Conservation (phyloP, 257 asterid genomes). For the Datura wrightii region DNA sequence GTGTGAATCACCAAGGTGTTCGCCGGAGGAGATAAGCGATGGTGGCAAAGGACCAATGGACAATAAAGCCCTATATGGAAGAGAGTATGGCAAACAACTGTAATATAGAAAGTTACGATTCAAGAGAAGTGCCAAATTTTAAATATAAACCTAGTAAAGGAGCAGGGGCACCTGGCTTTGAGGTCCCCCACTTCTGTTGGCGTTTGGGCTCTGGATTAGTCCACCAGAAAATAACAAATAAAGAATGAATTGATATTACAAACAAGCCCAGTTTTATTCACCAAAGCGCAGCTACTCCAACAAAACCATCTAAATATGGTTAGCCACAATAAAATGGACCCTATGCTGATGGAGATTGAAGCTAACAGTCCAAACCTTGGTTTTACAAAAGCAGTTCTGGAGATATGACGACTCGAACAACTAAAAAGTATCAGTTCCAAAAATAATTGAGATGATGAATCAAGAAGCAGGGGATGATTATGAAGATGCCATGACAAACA, state of each 20-base stretch:
- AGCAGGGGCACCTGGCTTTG: not conserved
- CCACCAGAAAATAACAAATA: too few relatives aligned
- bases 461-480: not conserved
- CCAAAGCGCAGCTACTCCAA: too few relatives aligned
- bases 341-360: not conserved
- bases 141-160: not conserved
- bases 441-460: not conserved
- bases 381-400: not conserved
- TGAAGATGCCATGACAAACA: slow-evolving; percentile 11
- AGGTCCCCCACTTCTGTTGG: too few relatives aligned
- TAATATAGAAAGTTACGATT: not conserved
- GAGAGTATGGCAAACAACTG: not conserved
- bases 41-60: not conserved
- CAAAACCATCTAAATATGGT: not conserved
- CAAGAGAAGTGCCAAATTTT: not conserved
- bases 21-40: not conserved
- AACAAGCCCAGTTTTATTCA: too few relatives aligned
- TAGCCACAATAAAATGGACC: not conserved
- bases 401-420: not conserved
- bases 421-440: not conserved
- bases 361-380: not conserved
- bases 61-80: not conserved
- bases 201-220: too few relatives aligned
- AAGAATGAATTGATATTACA: too few relatives aligned
- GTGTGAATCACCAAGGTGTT: not conserved